phyloP scores from a whole-genome alignment of 352 stramenopile species.

The Phytopythium montanum region DNA sequence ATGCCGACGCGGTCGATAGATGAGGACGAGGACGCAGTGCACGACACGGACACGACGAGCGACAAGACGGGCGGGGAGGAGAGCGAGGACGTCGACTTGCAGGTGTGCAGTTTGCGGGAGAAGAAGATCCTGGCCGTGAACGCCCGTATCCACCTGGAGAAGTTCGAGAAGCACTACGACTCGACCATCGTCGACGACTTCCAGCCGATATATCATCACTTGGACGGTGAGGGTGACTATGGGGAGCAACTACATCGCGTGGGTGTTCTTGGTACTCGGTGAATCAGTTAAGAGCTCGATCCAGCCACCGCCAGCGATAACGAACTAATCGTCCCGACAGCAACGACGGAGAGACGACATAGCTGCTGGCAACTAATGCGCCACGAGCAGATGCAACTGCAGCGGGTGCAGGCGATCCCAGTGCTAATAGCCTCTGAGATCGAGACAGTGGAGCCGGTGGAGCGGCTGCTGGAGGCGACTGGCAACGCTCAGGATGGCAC shows the following conservation, averaged over 20 bases:
- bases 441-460: constrained; percentile 28
- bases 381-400: constrained; percentile 45
- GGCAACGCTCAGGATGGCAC: constrained; percentile 5
- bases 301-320: no score
- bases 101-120: constrained; percentile 45
- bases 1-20: constrained; percentile 8
- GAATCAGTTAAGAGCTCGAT: no score
- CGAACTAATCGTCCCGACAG: constrained; percentile 12
- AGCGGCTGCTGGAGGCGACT: constrained; percentile 4
- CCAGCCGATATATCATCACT: constrained; percentile 26
- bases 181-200: constrained; percentile 59
- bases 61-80: constrained; percentile 9
- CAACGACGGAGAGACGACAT: constrained; percentile 44
- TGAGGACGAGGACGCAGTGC: constrained; percentile 1
- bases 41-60: constrained; percentile 19
- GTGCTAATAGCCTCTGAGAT: constrained; percentile 54
- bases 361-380: constrained; percentile 49
- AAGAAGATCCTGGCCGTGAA: constrained; percentile 56
- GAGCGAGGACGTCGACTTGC: constrained; percentile 16
- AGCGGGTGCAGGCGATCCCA: constrained; percentile 45
- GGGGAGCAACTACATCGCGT: neutral
- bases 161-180: constrained; percentile 61
- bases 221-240: neutral
- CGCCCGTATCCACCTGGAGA: constrained; percentile 41
- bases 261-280: no score